Percentiles rank a stretch among this genome's conserved stretches.
Conservation (phyloP, 352 stramenopile genomes). For the Globisporangium perplexum region DNA sequence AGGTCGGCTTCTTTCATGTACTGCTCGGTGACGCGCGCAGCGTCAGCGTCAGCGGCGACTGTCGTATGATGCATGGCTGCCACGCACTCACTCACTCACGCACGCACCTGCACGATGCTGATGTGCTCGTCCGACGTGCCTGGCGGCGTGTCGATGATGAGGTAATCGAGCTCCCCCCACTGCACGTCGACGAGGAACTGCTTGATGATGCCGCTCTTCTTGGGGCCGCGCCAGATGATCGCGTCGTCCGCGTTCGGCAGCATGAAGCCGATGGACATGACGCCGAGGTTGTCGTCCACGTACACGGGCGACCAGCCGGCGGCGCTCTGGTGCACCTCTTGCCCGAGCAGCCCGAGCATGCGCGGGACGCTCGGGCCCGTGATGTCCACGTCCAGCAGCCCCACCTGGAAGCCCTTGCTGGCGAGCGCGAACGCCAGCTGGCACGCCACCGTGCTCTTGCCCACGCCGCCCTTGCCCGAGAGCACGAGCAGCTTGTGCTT, state of each 20-base stretch:
- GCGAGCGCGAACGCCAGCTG: conserved; percentile 97
- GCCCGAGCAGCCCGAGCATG: conserved; percentile 92
- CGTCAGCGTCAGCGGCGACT: too few relatives aligned
- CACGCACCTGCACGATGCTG: conserved; percentile 93
- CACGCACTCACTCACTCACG: too few relatives aligned
- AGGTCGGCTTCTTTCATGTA: conserved; percentile 97
- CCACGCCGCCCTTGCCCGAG: conserved; percentile 98
- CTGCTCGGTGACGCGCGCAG: too few relatives aligned
- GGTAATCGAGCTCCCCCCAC: conserved; percentile 99
- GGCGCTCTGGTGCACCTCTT: conserved; percentile 97
- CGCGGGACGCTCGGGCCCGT: conserved; percentile 97
- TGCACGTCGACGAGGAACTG: conserved; percentile 99
- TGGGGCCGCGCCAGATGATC: conserved; percentile 99
- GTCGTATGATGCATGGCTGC: too few relatives aligned
- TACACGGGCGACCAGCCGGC: conserved; percentile 99
- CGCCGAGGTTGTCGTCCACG: conserved; percentile 96
- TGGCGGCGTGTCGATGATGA: conserved; percentile 99
- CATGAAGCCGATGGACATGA: conserved; percentile 99
- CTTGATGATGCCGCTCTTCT: conserved; percentile 99
- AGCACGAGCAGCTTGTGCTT: conserved; percentile 99
- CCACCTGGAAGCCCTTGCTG: conserved; percentile 91
- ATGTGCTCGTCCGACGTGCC: conserved; percentile 99
- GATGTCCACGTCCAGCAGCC: conserved; percentile 99
- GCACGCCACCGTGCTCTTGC: conserved; percentile 98
- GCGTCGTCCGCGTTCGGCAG: conserved; percentile 96